A percentile compares a stretch with the other conserved stretches of the same genome.
Conservation (phyloP, 352 stramenopile species). For the Phytophthora tentaculata region DNA sequence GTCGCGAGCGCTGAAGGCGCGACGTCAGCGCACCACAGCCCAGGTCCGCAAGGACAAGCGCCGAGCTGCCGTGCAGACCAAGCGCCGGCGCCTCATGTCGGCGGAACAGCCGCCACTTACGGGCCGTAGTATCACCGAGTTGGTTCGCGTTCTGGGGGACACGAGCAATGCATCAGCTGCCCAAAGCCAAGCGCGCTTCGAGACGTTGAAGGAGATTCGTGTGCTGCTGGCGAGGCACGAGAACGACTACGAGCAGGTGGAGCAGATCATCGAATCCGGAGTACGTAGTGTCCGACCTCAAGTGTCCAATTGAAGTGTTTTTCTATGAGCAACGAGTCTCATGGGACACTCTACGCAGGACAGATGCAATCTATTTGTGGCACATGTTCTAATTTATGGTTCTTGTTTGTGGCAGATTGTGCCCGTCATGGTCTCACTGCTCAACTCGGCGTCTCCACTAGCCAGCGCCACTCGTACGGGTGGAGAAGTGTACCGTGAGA, state of each 20-base stretch:
- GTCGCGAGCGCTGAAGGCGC: slow-evolving; percentile 68
- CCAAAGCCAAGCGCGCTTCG: slow-evolving; percentile 68
- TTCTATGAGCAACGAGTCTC: neutral
- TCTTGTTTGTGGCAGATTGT: slow-evolving; percentile 57
- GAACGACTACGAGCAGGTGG: slow-evolving; percentile 71
- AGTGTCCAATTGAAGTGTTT: slow-evolving; percentile 11
- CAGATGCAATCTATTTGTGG: slow-evolving; percentile 4
- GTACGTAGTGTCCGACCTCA: slow-evolving; percentile 39
- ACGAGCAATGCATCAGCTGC: slow-evolving; percentile 41
- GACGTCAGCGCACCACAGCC: slow-evolving; percentile 61
- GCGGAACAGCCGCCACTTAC: slow-evolving; percentile 52
- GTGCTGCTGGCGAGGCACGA: slow-evolving; percentile 63
- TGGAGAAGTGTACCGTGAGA: slow-evolving; percentile 78
- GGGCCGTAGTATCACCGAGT: slow-evolving; percentile 58
- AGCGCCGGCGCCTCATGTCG: slow-evolving; percentile 73
- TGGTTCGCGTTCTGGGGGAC: slow-evolving; percentile 55
- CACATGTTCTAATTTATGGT: slow-evolving; percentile 11
- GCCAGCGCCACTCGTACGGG: slow-evolving; percentile 63
- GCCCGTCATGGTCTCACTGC: slow-evolving; percentile 67
- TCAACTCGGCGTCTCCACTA: slow-evolving; percentile 73
- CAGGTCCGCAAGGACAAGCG: slow-evolving; percentile 83
- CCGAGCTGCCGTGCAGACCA: slow-evolving; percentile 63
- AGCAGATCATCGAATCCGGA: slow-evolving; percentile 80
- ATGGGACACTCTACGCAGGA: slow-evolving; percentile 3
- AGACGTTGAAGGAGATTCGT: slow-evolving; percentile 75